Base-by-base conservation (phyloP, 768 basidiomycete genomes). In the Serpula lacrymans region DNA sequence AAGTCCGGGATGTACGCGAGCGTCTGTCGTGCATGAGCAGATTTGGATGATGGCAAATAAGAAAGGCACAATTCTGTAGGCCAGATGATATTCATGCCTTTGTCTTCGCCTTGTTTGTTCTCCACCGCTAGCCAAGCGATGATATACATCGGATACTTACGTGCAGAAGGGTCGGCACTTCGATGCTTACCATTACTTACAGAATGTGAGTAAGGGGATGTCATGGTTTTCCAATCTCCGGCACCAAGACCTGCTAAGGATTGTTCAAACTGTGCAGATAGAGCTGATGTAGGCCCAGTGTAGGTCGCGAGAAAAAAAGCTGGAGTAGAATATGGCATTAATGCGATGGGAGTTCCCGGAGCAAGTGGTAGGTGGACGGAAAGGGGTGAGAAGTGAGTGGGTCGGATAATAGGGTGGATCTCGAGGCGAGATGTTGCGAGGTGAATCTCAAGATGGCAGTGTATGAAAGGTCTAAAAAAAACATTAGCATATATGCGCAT, bases 61-160 rank as follows among this genome's bases (percentile, higher is more conserved):
- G 59, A 65, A 63, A 58, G 69, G 47, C 80, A 84, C 4, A 90
- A 73, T 1, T 67, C 60, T 2, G 73, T 60, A 2, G 88, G 88
- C 68, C 87, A 90, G 46, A 89, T 78, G 35, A 84, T 66, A n/a
- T 74, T 67, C 22, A 86, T 64, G 1, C 87, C 87, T 50, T 88
- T 88, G 48, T 87, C 84, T 56, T 89, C 87, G 23, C 84, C 85
- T 48, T 84, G 85, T 46, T 75, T 80, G 51, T 86, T 86, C 58
- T 87, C 77, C 14, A 89, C 82, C 23, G 71, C 74, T 26, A 88
- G 70, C 81, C 82, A 89, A 3, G 76, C 84, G 38, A 89, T 78
- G 32, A 87, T 59, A 55, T 78, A 87, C 12, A 51, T 49, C 2
- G 59, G 58, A 30, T 28, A 42, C 27, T 43, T 37, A 33, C 41